Evolutionary conservation across 2,329 filamentous ascomycete genomes (phyloP).

Genomic region (Colletotrichum viniferum): DNA sequence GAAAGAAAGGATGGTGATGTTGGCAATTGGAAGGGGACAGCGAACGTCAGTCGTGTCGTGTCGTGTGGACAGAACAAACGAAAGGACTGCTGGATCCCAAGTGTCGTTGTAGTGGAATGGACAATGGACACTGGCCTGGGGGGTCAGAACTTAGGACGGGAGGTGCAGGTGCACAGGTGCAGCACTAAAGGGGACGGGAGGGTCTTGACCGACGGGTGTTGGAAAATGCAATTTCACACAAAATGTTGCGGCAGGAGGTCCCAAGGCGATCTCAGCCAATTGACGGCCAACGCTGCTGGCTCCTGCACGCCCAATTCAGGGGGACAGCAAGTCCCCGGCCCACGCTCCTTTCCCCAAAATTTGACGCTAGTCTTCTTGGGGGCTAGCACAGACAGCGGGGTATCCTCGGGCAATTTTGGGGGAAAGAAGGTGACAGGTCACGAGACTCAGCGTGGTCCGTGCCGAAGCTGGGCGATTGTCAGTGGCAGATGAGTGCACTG

Average conservation of each 20-base stretch:
- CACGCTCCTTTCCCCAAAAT: slow-evolving; percentile 20
- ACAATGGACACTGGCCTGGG: not conserved
- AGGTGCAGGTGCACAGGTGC: slow-evolving; percentile 14
- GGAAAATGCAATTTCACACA: slow-evolving; percentile 43
- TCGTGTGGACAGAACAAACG: slow-evolving; percentile 14
- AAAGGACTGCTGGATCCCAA: slow-evolving; percentile 19
- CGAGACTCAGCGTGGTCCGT: slow-evolving; percentile 16
- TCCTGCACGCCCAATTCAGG: slow-evolving; percentile 25
- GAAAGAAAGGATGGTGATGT: not conserved
- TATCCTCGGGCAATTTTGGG: slow-evolving; percentile 17
- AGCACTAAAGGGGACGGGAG: slow-evolving; percentile 24
- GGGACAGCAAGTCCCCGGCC: slow-evolving; percentile 18
- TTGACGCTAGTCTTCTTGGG: not conserved
- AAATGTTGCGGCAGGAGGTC: slow-evolving; percentile 36
- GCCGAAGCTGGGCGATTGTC: not conserved
- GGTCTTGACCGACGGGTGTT: slow-evolving; percentile 24
- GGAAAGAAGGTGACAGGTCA: slow-evolving; percentile 12
- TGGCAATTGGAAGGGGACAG: slow-evolving; percentile 10
- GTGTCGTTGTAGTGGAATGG: slow-evolving; percentile 21
- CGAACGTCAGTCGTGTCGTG: slow-evolving; percentile 12
- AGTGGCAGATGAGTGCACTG: not conserved
- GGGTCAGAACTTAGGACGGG: not conserved
- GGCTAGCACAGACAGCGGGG: not conserved
- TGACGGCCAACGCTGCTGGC: slow-evolving; percentile 4
- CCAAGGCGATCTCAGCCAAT: slow-evolving; percentile 24